Percentiles rank a stretch among this genome's conserved stretches.
These are phyloP conservation scores for Erigeron canadensis DNA, from an alignment of 129 eudicot species.

Conservation along the genomic window DNA sequence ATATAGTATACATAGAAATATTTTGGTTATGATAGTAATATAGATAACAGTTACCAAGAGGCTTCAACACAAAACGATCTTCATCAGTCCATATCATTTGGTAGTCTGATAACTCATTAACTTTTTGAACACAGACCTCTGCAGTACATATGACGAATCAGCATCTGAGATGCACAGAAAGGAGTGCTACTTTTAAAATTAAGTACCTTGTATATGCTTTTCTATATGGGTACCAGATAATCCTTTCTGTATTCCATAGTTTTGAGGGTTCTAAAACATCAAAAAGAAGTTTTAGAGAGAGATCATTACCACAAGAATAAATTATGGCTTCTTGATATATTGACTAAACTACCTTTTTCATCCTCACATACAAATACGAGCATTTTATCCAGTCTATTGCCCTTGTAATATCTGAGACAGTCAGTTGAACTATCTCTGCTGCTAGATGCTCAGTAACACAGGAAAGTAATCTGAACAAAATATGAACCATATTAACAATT, in stretches of 20 bases:
- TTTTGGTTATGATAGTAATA: slow-evolving; percentile 1
- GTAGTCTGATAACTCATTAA: slow-evolving; percentile 79
- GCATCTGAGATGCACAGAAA: slow-evolving; percentile 13
- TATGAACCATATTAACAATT: slow-evolving; percentile 30
- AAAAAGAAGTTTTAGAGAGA: slow-evolving; percentile 41
- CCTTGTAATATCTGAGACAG: slow-evolving; percentile 81
- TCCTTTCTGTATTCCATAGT: slow-evolving; percentile 67
- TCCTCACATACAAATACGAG: slow-evolving; percentile 87
- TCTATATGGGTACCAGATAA: slow-evolving; percentile 53
- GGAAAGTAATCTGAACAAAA: slow-evolving; percentile 71
- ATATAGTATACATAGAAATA: slow-evolving; percentile 3
- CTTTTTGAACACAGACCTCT: slow-evolving; percentile 91
- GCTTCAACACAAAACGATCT: slow-evolving; percentile 89
- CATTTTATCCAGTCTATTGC: slow-evolving; percentile 99
- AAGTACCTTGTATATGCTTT: slow-evolving; percentile 80
- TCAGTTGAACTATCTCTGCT: slow-evolving; percentile 94
- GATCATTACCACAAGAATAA: slow-evolving; percentile 7
- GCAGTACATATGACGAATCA: slow-evolving; percentile 27
- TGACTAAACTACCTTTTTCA: slow-evolving; percentile 65
- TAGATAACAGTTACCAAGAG: slow-evolving; percentile 65
- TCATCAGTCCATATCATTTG: slow-evolving; percentile 98
- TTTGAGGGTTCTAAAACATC: slow-evolving; percentile 73
- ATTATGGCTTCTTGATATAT: slow-evolving; percentile 24
- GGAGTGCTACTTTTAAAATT: slow-evolving; percentile 3
- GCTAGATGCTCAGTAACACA: slow-evolving; percentile 96